Evolutionary conservation across 305 asterid genomes (phyloP), one percentile per base, ranked within the genome.

Genomic region (Solanum hybrid): DNA sequence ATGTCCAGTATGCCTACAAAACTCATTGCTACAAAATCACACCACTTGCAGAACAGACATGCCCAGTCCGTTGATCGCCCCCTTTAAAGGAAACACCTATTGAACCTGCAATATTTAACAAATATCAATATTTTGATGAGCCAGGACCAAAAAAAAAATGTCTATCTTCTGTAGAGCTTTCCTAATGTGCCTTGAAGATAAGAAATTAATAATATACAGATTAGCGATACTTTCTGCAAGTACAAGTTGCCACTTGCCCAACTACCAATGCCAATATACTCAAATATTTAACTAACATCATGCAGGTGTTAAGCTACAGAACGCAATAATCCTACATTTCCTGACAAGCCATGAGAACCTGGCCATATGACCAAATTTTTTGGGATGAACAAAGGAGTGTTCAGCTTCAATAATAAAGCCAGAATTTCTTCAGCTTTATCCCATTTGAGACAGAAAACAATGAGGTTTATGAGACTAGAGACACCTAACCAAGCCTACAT

Each of bases 21-120:
- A 88, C 81, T 90, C 91, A 86, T 11, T 36, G 90, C 93, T 90
- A 89, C 87, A 86, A 91, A 73, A 92, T 92, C 89, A 92, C 93
- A 84, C 88, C 92, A 90, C 92, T 83, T 65, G 89, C 84, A 51
- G 57, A 76, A 76, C 38, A 89, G 91, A 92, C 90, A 91, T 68
- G 89, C 73, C 37, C 37, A 70, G 89, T 86, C 78, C 89, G 91
- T 65, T 31, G 79, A 89, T 85, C 86, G 7, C 39, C 91, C 85
- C 70, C 12, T 86, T 57, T 89, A 72, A 78, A 41, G 88, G 89
- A 87, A 90, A 91, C 91, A 41, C 45, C 33, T 51, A 80, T 36
- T 5, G 75, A 41, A 41, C 88, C 88, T 84, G 88, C 76, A 84
- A 84, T 29, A 31, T 32, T 61, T 27, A 51, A 84, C 6, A 84